Evolutionary conservation across 2,329 filamentous ascomycete genomes (phyloP).

Genomic region (Talaromyces sp.): DNA sequence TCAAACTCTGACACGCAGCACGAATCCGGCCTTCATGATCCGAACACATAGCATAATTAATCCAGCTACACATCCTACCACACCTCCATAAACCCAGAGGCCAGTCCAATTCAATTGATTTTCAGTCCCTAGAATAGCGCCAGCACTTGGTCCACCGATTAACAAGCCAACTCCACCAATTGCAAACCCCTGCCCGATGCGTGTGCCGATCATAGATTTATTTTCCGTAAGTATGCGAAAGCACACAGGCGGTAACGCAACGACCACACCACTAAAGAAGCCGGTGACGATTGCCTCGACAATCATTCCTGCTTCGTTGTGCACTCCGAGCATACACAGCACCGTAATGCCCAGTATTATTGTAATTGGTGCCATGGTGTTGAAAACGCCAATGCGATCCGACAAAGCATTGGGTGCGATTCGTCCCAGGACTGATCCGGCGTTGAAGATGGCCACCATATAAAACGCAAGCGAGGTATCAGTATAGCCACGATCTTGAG

Average conservation of each 20-base stretch:
- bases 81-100: conserved; percentile 32
- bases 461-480: conserved; percentile 58
- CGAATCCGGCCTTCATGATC: conserved; percentile 9
- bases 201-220: conserved; percentile 49
- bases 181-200: conserved; percentile 53
- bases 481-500: conserved; percentile 41
- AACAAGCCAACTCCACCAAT: conserved; percentile 45
- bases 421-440: conserved; percentile 57
- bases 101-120: conserved; percentile 31
- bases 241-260: conserved; percentile 33
- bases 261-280: conserved; percentile 40
- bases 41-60: conserved; percentile 9
- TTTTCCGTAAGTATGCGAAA: conserved; percentile 33
- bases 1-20: neutral
- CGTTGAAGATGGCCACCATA: conserved; percentile 65
- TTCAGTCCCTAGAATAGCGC: conserved; percentile 41
- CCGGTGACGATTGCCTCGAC: conserved; percentile 36
- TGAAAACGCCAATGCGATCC: conserved; percentile 50
- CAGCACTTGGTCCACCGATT: conserved; percentile 49
- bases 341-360: conserved; percentile 21
- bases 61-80: conserved; percentile 18
- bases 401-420: conserved; percentile 53
- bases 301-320: conserved; percentile 24
- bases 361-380: conserved; percentile 38
- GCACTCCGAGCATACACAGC: conserved; percentile 24